Evolutionary conservation across 2,329 filamentous ascomycete genomes (phyloP), one percentile per base, ranked within the genome.

Genomic region (Truncatella angustata): DNA sequence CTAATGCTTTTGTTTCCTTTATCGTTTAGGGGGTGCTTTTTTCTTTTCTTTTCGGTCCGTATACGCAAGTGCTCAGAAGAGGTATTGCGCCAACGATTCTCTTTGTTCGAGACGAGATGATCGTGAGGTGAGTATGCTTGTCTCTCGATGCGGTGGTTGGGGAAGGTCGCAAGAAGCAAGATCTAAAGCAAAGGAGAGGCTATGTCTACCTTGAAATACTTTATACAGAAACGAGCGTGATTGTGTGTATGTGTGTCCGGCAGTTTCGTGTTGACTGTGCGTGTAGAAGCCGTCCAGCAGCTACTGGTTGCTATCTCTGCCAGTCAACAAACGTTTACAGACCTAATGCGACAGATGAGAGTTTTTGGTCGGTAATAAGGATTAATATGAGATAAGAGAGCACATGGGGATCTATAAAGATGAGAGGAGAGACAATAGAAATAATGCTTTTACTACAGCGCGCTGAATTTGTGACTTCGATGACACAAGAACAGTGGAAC

Each of bases 381-480:
- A 32, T 48, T 10, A 35, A 47, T 14, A 30, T 14, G 40, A 36
- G 23, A 35, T 30, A 7, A 40, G 35, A 32, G 35, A 43, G 47
- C 35, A 43, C 26, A 30, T 50, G 47, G 24, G 47, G 34, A 24
- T 49, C 45, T 24, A 49, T 49, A 49, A n/a, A n/a, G n/a, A n/a
- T n/a, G 45, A 49, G 45, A 46, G n/a, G 43, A 46, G 24, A 44
- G 40, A 44, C 40, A 44, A 44, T n/a, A 37, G 21, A 36, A 35
- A 49, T 49, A 6, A 37, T 30, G 37, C 32, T 49, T n/a, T n/a
- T n/a, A n/a, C n/a, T n/a, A n/a, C n/a, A n/a, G n/a, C 20, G 45
- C 32, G 21, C 45, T 49, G 32, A 20, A 39, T 12, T 16, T 21
- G 20, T 28, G 9, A 30, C 24, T 24, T 12, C 6, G 14, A 26